phyloP scores from a whole-genome alignment of 495 filamentous ascomycete species.

The Elasticomyces elasticus region DNA sequence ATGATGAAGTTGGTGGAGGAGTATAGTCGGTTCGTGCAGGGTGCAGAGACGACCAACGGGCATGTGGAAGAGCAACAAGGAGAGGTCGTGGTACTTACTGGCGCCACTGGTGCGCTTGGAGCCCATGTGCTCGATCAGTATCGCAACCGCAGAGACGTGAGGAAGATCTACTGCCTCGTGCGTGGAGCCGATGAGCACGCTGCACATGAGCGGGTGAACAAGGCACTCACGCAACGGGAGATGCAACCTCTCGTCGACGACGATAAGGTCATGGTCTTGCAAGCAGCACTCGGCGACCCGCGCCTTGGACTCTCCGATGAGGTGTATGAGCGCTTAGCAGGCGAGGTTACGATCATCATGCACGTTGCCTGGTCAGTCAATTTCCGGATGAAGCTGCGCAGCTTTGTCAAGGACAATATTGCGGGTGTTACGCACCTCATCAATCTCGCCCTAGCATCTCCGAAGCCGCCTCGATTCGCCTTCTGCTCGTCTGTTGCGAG shows the following conservation, averaged over 20 bases:
- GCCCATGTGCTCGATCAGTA: conserved; percentile 45
- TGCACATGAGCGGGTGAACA: conserved; percentile 40
- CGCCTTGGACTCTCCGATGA: conserved; percentile 37
- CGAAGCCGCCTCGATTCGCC: conserved; percentile 33
- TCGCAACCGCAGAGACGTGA: conserved; percentile 27
- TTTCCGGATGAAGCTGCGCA: conserved; percentile 52
- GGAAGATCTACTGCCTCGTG: conserved; percentile 46
- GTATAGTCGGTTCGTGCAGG: conserved; percentile 28
- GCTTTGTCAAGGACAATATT: conserved; percentile 49
- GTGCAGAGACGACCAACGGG: background rate
- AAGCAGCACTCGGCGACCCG: conserved; percentile 32
- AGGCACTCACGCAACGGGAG: conserved; percentile 34
- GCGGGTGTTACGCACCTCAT: conserved; percentile 45
- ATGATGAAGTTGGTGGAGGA: conserved; percentile 32
- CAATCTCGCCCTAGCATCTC: conserved; percentile 38
- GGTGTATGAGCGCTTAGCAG: conserved; percentile 33
- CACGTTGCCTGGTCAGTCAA: conserved; percentile 68
- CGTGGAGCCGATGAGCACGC: conserved; percentile 39
- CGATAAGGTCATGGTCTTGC: conserved; percentile 36
- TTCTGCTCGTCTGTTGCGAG: conserved; percentile 55
- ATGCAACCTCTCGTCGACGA: conserved; percentile 15
- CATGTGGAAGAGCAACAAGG: background rate
- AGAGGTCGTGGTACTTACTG: conserved; percentile 40
- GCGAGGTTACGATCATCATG: conserved; percentile 41
- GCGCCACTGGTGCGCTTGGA: conserved; percentile 53